Percentiles rank a stretch among this genome's conserved stretches.
Conservation (phyloP, 2,329 filamentous ascomycete species). For the Diaporthe batatas region DNA sequence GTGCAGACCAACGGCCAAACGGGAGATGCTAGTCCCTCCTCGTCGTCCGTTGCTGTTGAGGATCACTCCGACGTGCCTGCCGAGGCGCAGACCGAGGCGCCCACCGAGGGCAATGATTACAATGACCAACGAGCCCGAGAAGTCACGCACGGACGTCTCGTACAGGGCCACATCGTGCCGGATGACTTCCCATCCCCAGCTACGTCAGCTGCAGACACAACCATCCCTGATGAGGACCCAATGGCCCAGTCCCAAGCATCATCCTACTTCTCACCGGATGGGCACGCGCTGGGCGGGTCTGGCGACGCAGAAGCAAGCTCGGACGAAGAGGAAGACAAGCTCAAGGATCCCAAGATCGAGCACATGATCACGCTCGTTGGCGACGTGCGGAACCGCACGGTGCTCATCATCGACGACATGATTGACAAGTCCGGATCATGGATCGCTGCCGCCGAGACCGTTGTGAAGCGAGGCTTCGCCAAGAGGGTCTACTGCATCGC, state of each 20-base stretch:
- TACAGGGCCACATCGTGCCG: conserved; percentile 95
- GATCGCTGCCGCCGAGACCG: conserved; percentile 97
- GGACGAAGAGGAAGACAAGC: conserved; percentile 94
- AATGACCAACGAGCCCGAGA: conserved; percentile 87
- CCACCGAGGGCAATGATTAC: conserved; percentile 64
- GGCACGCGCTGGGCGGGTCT: conserved; percentile 83
- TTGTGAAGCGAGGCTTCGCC: conserved; percentile 90
- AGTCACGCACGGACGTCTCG: conserved; percentile 89
- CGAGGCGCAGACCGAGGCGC: conserved; percentile 56
- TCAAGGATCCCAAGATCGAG: conserved; percentile 84
- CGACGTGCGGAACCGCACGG: conserved; percentile 87
- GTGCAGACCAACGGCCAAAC: conserved; percentile 47
- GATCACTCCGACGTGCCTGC: conserved; percentile 56
- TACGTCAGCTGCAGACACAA: conserved; percentile 77
- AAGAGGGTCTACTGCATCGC: conserved; percentile 98
- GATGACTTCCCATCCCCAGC: conserved; percentile 89
- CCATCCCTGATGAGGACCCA: conserved; percentile 78
- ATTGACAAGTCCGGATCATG: conserved; percentile 97
- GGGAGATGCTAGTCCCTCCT: conserved; percentile 41
- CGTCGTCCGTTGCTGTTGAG: conserved; percentile 50
- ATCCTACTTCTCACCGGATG: conserved; percentile 79
- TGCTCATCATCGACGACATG: conserved; percentile 98
- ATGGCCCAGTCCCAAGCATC: conserved; percentile 87
- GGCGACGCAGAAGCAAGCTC: conserved; percentile 85
- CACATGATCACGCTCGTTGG: conserved; percentile 98